Percentiles rank a stretch among this genome's conserved stretches.
Evolutionary conservation across 2,329 filamentous ascomycete species (phyloP).

Genomic region (Knoxdaviesia proteae): DNA sequence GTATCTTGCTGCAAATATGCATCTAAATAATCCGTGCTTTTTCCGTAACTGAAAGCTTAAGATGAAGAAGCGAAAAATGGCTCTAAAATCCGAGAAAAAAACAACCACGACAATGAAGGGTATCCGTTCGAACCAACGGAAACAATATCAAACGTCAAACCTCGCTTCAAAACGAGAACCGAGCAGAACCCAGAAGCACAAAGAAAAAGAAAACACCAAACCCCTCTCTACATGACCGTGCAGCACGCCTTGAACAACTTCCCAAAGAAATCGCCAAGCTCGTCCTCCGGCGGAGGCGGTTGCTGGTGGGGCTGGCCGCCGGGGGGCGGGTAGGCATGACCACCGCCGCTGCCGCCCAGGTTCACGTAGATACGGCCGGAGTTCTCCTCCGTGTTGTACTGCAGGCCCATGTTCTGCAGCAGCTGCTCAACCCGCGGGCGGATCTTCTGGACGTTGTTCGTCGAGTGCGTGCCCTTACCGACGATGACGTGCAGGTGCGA

Average conservation of each 20-base stretch:
- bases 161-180: too few species aligned
- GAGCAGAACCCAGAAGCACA: neutral
- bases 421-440: conserved; percentile 86
- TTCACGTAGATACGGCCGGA: conserved; percentile 78
- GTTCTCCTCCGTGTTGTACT: conserved; percentile 74
- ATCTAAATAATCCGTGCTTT: too few species aligned
- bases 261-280: conserved; percentile 3
- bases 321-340: conserved; percentile 5
- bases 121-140: too few species aligned
- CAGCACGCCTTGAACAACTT: conserved; percentile 52
- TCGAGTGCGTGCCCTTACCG: conserved; percentile 80
- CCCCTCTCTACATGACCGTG: conserved; percentile 43
- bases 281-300: conserved; percentile 20
- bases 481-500: conserved; percentile 85
- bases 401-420: conserved; percentile 61
- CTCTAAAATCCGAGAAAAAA: too few species aligned
- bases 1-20: too few species aligned
- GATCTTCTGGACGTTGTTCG: conserved; percentile 70
- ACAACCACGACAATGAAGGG: too few species aligned
- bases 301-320: conserved; percentile 8
- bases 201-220: conserved; percentile 1
- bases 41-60: too few species aligned
- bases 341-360: conserved; percentile 34
- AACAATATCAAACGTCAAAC: too few species aligned
- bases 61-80: too few species aligned